These are phyloP conservation scores for Podospora tetraspora DNA, from an alignment of 495 filamentous ascomycete species.

Conservation along the genomic window DNA sequence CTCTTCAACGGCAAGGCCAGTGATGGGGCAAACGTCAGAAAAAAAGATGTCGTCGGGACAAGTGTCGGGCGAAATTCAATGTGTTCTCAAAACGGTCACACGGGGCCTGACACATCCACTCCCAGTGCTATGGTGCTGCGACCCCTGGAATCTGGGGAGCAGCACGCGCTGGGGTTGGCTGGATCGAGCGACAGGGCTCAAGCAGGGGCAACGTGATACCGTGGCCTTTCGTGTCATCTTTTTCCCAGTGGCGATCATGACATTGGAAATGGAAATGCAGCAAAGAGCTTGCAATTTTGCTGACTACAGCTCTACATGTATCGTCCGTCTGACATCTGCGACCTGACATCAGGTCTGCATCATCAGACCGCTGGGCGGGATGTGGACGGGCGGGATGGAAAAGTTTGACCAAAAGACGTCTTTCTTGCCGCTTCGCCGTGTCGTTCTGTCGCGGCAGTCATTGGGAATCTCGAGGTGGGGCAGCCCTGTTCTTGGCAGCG, in stretches of 20 bases:
- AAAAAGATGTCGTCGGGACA: background rate
- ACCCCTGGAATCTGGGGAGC: background rate
- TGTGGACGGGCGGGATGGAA: background rate
- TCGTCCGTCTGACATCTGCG: background rate
- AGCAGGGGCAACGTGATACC: conserved; percentile 3
- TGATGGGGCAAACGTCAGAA: background rate
- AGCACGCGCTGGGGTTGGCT: background rate
- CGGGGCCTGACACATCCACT: background rate
- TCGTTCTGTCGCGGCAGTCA: background rate
- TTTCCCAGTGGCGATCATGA: background rate
- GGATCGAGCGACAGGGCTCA: conserved; percentile 3
- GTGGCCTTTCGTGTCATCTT: conserved; percentile 1
- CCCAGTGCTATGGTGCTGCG: background rate
- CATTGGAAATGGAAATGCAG: background rate
- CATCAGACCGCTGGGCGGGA: background rate
- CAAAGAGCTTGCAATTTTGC: background rate
- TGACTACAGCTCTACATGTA: background rate
- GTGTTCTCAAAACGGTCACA: background rate
- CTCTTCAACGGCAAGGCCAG: conserved; percentile 2
- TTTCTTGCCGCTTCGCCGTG: background rate
- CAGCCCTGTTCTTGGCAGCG: background rate
- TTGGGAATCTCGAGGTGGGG: background rate
- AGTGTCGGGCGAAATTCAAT: background rate
- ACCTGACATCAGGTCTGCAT: background rate
- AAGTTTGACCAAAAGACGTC: background rate